phyloP scores from a whole-genome alignment of 768 basidiomycete species.

The Tricholoma terreum region DNA sequence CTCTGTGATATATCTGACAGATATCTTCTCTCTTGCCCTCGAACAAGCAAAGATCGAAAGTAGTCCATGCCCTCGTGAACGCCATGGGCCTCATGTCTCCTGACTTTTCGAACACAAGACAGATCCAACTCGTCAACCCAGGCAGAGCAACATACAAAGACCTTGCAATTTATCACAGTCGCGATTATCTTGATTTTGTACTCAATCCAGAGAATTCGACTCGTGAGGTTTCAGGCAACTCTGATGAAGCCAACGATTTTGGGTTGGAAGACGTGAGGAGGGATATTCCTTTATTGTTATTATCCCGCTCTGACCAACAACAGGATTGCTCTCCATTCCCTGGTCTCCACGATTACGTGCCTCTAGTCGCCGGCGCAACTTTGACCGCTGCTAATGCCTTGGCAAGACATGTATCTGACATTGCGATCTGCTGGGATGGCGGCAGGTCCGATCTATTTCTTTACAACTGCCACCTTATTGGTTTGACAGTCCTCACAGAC shows the following conservation, averaged over 20 bases:
- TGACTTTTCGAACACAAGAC: constrained; percentile 20
- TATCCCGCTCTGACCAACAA: not conserved
- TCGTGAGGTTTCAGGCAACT: not conserved
- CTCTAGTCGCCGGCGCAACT: constrained; percentile 71
- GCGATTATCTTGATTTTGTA: constrained; percentile 65
- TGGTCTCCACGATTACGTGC: constrained; percentile 66
- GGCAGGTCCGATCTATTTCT: constrained; percentile 52
- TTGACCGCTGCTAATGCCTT: constrained; percentile 70
- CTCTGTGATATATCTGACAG: not conserved
- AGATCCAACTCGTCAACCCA: constrained; percentile 50
- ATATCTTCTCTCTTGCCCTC: constrained; percentile 63
- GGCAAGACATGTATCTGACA: constrained; percentile 43
- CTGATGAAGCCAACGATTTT: constrained; percentile 28
- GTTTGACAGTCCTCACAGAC: constrained; percentile 40
- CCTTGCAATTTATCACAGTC: constrained; percentile 65
- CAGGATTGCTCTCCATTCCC: constrained; percentile 85
- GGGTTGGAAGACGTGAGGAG: constrained; percentile 33
- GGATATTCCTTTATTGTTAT: not conserved
- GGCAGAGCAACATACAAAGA: constrained; percentile 52
- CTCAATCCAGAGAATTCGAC: constrained; percentile 34
- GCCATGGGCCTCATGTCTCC: constrained; percentile 47
- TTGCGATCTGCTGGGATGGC: constrained; percentile 89
- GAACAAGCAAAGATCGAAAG: constrained; percentile 58
- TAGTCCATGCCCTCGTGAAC: constrained; percentile 64
- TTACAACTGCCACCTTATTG: not conserved